A percentile compares a stretch with the other conserved stretches of the same genome.
Conservation (phyloP, 306 rosid species). For the Castanea sativa region DNA sequence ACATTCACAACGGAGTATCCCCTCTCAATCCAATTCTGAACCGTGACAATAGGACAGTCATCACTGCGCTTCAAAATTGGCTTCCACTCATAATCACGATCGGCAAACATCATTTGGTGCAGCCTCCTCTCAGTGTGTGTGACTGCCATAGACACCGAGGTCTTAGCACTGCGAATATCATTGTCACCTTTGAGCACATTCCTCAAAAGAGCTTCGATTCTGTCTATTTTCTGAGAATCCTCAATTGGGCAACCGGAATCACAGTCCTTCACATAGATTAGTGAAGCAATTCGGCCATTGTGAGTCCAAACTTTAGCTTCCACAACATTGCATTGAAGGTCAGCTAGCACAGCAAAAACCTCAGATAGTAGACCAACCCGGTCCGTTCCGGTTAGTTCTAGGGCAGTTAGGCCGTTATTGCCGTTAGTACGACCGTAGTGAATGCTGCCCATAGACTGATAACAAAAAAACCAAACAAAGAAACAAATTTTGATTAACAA, state of each 20-base stretch:
- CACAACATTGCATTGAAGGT: constrained; percentile 82
- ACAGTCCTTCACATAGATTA: constrained; percentile 63
- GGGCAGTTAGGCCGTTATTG: constrained; percentile 53
- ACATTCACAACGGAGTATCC: constrained; percentile 83
- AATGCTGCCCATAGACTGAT: constrained; percentile 70
- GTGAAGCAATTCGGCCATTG: constrained; percentile 87
- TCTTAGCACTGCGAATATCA: constrained; percentile 78
- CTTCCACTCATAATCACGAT: constrained; percentile 76
- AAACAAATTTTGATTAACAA: neutral
- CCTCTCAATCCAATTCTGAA: constrained; percentile 84
- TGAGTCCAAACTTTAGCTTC: constrained; percentile 96
- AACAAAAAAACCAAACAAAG: neutral
- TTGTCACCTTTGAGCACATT: constrained; percentile 82
- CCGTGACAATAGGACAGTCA: constrained; percentile 52
- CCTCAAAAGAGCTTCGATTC: constrained; percentile 69
- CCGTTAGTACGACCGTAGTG: constrained; percentile 40
- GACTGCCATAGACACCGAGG: constrained; percentile 60
- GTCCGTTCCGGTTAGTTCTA: constrained; percentile 89
- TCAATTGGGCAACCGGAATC: constrained; percentile 67
- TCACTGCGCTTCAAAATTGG: constrained; percentile 48
- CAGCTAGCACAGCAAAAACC: constrained; percentile 85
- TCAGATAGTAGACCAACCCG: constrained; percentile 90
- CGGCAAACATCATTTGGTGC: constrained; percentile 95
- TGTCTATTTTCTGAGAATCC: constrained; percentile 61
- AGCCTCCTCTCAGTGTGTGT: constrained; percentile 80